phyloP scores from a whole-genome alignment of 495 filamentous ascomycete genomes.

The Aspergillus ostianus region DNA sequence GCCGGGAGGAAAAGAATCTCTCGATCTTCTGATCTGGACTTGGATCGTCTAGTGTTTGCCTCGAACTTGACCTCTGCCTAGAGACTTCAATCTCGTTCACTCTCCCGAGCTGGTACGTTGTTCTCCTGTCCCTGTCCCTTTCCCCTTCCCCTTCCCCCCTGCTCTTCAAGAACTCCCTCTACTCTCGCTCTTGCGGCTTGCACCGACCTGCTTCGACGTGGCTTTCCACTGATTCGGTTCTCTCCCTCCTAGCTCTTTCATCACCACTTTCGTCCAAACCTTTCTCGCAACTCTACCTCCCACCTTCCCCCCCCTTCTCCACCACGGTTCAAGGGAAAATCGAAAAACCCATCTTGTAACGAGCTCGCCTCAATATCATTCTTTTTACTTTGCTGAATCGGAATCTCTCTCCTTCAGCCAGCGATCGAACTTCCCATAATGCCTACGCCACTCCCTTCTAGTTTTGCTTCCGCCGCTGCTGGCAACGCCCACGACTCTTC shows the following conservation, averaged over 20 bases:
- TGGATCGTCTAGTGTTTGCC: slow-evolving; percentile 26
- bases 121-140: neutral
- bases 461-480: slow-evolving; percentile 80
- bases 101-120: neutral
- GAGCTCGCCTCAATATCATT: slow-evolving; percentile 4
- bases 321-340: neutral
- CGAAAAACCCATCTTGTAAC: slow-evolving; percentile 4
- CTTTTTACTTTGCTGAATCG: slow-evolving; percentile 5
- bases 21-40: slow-evolving; percentile 29
- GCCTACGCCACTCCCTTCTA: slow-evolving; percentile 76
- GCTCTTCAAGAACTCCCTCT: too few species aligned
- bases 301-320: slow-evolving; percentile 1
- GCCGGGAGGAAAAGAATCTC: slow-evolving; percentile 10
- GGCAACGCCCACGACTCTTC: slow-evolving; percentile 62
- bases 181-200: too few species aligned
- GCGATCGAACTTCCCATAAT: slow-evolving; percentile 42
- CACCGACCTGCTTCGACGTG: neutral
- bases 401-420: slow-evolving; percentile 15
- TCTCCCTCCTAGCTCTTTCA: slow-evolving; percentile 3
- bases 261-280: neutral
- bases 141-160: neutral
- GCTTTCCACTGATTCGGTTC: neutral
- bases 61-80: slow-evolving; percentile 8
- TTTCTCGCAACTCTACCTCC: slow-evolving; percentile 4
- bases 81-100: neutral